A percentile compares a stretch with the other conserved stretches of the same genome.
Evolutionary conservation across 306 rosid genomes (phyloP).

Genomic region (Arachis stenosperma): DNA sequence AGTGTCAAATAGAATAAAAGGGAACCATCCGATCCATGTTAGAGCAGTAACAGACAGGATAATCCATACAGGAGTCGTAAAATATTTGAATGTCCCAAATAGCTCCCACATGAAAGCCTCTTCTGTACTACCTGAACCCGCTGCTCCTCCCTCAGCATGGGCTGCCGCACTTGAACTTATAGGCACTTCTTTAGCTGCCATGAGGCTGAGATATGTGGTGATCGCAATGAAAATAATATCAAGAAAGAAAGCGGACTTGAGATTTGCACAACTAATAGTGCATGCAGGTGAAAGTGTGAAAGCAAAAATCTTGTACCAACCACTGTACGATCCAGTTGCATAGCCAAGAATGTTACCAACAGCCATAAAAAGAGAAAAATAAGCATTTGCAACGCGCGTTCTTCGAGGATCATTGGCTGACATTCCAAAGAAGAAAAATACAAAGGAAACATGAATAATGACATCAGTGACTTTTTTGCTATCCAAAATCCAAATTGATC

Average conservation of each 20-base stretch:
- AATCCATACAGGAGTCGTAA: slow-evolving; percentile 72
- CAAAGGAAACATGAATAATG: slow-evolving; percentile 16
- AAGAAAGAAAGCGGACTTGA: slow-evolving; percentile 90
- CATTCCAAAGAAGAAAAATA: slow-evolving; percentile 41
- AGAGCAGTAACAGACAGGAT: slow-evolving; percentile 82
- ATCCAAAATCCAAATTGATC: slow-evolving; percentile 6
- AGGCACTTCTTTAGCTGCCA: slow-evolving; percentile 80
- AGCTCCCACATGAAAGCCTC: slow-evolving; percentile 95
- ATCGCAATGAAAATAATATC: slow-evolving; percentile 68
- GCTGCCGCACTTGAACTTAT: slow-evolving; percentile 49
- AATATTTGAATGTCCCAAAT: slow-evolving; percentile 86
- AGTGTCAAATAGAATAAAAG: slow-evolving; percentile 89
- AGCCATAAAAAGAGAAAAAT: slow-evolving; percentile 92
- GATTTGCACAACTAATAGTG: slow-evolving; percentile 86
- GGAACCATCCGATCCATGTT: slow-evolving; percentile 98
- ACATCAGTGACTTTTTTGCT: slow-evolving; percentile 22
- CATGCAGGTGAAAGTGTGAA: slow-evolving; percentile 75
- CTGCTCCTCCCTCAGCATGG: slow-evolving; percentile 58
- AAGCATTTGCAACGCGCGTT: slow-evolving; percentile 95
- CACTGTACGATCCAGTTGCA: slow-evolving; percentile 90
- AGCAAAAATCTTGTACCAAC: slow-evolving; percentile 83
- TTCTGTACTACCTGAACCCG: slow-evolving; percentile 54
- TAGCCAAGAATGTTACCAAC: slow-evolving; percentile 91
- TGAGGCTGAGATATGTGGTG: slow-evolving; percentile 68
- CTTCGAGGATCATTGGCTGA: slow-evolving; percentile 87